Conservation (phyloP, 352 stramenopile genomes). For the Detonula confervacea region DNA sequence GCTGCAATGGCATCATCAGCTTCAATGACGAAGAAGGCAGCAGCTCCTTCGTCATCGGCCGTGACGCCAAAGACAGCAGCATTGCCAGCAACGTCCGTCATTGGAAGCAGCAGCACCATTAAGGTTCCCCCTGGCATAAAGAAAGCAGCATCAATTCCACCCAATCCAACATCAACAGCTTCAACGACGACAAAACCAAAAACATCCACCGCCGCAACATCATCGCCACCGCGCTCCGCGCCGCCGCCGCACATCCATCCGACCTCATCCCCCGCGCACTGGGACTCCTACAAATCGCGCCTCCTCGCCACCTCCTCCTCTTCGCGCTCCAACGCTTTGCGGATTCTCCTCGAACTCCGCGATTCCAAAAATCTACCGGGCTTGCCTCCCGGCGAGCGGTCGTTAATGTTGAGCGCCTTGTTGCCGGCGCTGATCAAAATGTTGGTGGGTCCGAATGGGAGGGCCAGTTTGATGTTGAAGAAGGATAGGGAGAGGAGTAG, state of each 20-base stretch:
- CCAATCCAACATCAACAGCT: neutral
- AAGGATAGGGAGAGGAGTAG: neutral
- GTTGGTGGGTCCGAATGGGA: constrained; percentile 22
- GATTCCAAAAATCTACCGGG: neutral
- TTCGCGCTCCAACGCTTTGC: neutral
- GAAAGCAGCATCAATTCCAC: neutral
- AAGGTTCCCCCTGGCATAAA: neutral
- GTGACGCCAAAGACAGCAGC: neutral
- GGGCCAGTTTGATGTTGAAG: constrained; percentile 16
- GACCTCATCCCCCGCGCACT: constrained; percentile 16
- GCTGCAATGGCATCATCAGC: neutral
- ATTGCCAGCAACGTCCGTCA: neutral
- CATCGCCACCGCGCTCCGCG: too few relatives aligned
- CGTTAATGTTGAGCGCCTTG: constrained; percentile 18
- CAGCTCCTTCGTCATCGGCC: neutral
- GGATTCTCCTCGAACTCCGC: constrained; percentile 9
- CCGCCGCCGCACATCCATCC: too few relatives aligned
- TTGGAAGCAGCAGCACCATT: neutral
- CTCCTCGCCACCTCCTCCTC: constrained; percentile 12
- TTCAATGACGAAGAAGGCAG: neutral
- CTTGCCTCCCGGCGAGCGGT: constrained; percentile 2
- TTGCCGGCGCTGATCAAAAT: constrained; percentile 29
- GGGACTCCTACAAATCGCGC: constrained; percentile 28
- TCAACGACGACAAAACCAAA: neutral
- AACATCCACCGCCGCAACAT: neutral